phyloP scores from a whole-genome alignment of 1,139 yeast genomes.

The Lodderomyces margitis region DNA sequence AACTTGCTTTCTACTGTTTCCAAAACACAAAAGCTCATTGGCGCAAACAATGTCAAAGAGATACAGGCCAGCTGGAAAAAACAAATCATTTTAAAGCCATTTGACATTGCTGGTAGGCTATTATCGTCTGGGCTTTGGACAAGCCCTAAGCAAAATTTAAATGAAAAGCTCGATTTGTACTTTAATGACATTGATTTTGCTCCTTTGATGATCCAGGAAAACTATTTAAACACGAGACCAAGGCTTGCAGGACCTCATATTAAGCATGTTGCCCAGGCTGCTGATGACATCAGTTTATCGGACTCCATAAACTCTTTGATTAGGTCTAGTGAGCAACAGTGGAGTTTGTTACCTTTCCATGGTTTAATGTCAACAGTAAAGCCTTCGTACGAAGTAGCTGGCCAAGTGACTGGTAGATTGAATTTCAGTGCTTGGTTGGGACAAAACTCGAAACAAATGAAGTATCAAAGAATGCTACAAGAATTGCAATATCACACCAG shows the following conservation, averaged over 20 bases:
- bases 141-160: constrained; percentile 47
- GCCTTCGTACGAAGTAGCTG: constrained; percentile 78
- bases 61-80: constrained; percentile 80
- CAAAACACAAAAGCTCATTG: constrained; percentile 62
- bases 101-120: constrained; percentile 78
- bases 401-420: constrained; percentile 64
- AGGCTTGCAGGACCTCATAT: constrained; percentile 49
- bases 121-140: constrained; percentile 33
- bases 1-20: constrained; percentile 84
- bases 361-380: constrained; percentile 83
- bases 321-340: constrained; percentile 89
- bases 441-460: constrained; percentile 80
- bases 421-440: constrained; percentile 90
- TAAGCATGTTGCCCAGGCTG: constrained; percentile 69
- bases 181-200: constrained; percentile 94
- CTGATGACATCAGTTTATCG: constrained; percentile 79
- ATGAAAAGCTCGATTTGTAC: constrained; percentile 84
- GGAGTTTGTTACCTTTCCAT: constrained; percentile 94
- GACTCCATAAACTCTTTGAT: constrained; percentile 80
- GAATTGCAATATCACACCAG: constrained; percentile 89
- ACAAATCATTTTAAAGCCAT: constrained; percentile 86
- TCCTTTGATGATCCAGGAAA: constrained; percentile 95
- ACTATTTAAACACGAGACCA: constrained; percentile 71
- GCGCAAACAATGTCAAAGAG: constrained; percentile 46
- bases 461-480: constrained; percentile 74